Base-by-base conservation (phyloP, 2,329 filamentous ascomycete genomes). In the Chrysosporium queenslandicum region DNA sequence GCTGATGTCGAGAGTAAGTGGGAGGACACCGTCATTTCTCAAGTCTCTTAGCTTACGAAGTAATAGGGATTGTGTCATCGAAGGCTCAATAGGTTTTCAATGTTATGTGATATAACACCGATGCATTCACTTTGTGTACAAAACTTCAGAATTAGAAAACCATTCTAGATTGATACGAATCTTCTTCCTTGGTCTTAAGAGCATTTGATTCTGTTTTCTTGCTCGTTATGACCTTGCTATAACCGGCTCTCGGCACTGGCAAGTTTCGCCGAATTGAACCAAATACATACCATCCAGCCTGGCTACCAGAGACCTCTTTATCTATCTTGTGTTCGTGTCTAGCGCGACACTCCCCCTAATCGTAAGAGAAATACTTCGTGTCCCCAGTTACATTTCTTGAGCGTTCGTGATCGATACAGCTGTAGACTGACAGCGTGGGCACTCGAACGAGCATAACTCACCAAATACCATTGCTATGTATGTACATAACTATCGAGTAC, bases 1-100 rank as follows among this genome's bases (percentile, higher is more conserved):
- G 76, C 85, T 59, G 92, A 98, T 73, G 84, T 98, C 69, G 92
- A 98, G 83, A 91, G 90, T 96, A 78, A 71, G 81, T 70, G 14
- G 23, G 49, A 27, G 21, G 25, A 16, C 36, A 21, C 32, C 12
- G 20, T 37, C 3, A 37, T 39, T 29, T 43, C 16, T 25, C 41
- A 45, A n/a, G 16, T 27, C 3, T 32, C 16, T 7, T 12, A 29
- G 47, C 59, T 64, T 56, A 65, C 43, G 27, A 29, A 14, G 46
- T 37, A 18, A 30, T 23, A 58, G 57, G 52, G 39, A 59, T 59
- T 46, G 41, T 59, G 46, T 43, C 57, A 36, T 51, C 55, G 8
- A 58, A 58, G 55, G 50, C 56, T 49, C 55, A 58, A 52, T 58
- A 58, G 45, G 39, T 49, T 39, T 27, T 46, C 32, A 34, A 40